These are phyloP conservation scores for Trametes punicea DNA, from an alignment of 768 basidiomycete genomes.

Conservation along the genomic window DNA sequence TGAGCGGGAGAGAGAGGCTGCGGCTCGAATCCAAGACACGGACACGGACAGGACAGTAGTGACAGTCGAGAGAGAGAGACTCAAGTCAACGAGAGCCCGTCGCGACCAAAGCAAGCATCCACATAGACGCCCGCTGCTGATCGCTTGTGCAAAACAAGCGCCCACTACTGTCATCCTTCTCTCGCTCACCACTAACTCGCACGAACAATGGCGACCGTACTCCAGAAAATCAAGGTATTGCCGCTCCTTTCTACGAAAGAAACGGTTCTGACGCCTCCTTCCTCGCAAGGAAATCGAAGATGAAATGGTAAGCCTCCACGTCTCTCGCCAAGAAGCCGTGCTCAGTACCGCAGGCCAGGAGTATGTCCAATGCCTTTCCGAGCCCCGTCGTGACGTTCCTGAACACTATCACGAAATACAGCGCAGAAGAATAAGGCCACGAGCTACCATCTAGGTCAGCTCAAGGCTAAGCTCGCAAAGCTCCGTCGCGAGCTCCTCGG, in stretches of 20 bases:
- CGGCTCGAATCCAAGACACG: background rate
- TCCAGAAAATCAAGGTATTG: constrained; percentile 83
- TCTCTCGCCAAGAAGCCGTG: constrained; percentile 13
- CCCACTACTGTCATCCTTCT: background rate
- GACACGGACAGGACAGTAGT: background rate
- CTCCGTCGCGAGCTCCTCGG: constrained; percentile 90
- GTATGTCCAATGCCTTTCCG: constrained; percentile 41
- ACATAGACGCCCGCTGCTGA: no score
- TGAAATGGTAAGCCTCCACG: constrained; percentile 74
- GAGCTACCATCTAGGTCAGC: constrained; percentile 92
- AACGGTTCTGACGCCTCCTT: constrained; percentile 3
- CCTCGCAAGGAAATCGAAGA: constrained; percentile 80
- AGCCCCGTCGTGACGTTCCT: constrained; percentile 14
- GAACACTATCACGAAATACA: constrained; percentile 32
- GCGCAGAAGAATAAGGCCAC: constrained; percentile 96
- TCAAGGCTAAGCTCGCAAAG: constrained; percentile 98
- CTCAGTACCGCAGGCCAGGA: constrained; percentile 62
- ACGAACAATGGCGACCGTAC: constrained; percentile 65
- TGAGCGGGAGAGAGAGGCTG: background rate
- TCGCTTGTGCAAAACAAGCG: background rate
- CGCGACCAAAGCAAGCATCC: no score
- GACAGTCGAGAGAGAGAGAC: background rate
- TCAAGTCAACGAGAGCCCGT: no score
- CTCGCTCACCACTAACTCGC: background rate
- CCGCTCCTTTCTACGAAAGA: background rate